These are phyloP conservation scores for Solanum virginianum DNA, from an alignment of 257 asterid species.

Conservation along the genomic window DNA sequence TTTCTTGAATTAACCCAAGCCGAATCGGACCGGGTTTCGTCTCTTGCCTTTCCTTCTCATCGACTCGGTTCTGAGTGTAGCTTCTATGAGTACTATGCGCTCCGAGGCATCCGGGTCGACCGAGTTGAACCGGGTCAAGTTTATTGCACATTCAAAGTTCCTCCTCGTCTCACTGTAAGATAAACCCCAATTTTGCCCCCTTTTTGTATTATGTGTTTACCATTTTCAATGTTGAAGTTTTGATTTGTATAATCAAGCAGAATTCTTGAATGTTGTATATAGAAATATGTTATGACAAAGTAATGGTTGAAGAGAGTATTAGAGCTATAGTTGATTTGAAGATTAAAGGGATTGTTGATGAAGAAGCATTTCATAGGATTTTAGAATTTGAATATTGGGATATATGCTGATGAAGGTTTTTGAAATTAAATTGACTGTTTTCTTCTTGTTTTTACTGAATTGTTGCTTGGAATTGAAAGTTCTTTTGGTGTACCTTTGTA, in stretches of 20 bases:
- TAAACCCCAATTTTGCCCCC: not conserved
- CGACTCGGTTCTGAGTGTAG: slow-evolving; percentile 26
- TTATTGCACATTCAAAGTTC: slow-evolving; percentile 59
- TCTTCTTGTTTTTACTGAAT: not conserved
- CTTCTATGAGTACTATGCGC: slow-evolving; percentile 54
- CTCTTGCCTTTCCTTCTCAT: slow-evolving; percentile 39
- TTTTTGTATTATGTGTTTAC: not conserved
- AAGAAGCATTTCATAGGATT: not conserved
- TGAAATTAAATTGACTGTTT: not conserved
- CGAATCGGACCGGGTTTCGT: slow-evolving; percentile 27
- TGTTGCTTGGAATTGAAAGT: not conserved
- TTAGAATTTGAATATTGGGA: not conserved
- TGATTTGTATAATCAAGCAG: not conserved
- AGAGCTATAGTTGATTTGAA: not conserved
- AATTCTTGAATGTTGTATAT: not conserved
- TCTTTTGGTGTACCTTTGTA: not conserved
- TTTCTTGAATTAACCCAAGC: slow-evolving; percentile 18
- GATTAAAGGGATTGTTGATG: not conserved
- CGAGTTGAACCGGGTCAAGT: slow-evolving; percentile 41
- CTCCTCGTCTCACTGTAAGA: slow-evolving; percentile 61
- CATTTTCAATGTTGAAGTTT: not conserved
- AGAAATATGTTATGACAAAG: not conserved
- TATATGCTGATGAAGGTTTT: not conserved
- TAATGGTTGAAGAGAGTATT: not conserved
- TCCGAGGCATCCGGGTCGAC: slow-evolving; percentile 52